Evolutionary conservation across 140 eudicot species (phyloP).

Genomic region (Anethum foeniculum): DNA sequence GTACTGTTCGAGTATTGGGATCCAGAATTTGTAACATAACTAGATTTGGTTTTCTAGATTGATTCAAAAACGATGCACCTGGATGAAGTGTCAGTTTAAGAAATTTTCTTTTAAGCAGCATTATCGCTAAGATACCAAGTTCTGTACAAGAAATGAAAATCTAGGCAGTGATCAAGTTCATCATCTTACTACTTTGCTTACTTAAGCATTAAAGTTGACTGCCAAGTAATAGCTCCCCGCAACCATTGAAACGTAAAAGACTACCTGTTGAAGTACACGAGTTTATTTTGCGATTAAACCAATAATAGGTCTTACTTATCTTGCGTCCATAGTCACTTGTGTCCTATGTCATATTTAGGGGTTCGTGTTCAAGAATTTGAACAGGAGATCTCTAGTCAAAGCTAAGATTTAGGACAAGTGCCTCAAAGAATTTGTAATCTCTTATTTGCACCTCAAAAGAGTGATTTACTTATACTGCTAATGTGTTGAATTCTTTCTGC

Average conservation of each 20-base stretch:
- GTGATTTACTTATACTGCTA: not conserved
- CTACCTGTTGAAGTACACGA: not conserved
- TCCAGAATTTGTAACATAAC: not conserved
- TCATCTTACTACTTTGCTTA: not conserved
- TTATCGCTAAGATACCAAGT: too few relatives aligned
- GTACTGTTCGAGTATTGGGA: not conserved
- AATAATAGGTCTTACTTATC: not conserved
- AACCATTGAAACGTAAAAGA: not conserved
- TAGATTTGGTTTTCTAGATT: not conserved
- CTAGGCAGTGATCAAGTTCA: not conserved
- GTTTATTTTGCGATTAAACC: not conserved
- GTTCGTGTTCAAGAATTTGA: not conserved
- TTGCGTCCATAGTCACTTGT: not conserved
- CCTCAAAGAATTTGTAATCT: not conserved
- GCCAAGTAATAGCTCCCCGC: not conserved
- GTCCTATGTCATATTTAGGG: not conserved
- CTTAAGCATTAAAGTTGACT: not conserved
- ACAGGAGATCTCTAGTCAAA: not conserved
- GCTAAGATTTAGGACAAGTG: not conserved
- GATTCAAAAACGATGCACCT: not conserved
- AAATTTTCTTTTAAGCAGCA: not conserved
- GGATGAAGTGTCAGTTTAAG: not conserved
- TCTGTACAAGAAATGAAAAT: not conserved
- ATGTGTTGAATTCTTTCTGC: constrained; percentile 22
- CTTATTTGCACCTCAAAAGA: not conserved